phyloP scores from a whole-genome alignment of 495 filamentous ascomycete species.

The Podospora australis region DNA sequence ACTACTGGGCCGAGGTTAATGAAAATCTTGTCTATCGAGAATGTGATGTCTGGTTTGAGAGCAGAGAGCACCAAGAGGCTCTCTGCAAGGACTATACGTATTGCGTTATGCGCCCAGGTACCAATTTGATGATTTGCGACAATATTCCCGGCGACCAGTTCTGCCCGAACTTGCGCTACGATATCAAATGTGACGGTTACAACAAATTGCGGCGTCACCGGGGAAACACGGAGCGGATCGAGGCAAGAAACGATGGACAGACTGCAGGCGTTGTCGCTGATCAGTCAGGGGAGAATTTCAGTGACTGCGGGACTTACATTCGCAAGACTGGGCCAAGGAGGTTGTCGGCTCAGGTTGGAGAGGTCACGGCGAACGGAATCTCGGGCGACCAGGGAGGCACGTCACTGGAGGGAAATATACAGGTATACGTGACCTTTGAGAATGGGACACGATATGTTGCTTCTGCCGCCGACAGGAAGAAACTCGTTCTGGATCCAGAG shows the following conservation, averaged over 20 bases:
- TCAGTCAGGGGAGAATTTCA: no score
- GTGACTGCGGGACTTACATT: no score
- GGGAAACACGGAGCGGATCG: neutral
- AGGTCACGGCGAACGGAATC: no score
- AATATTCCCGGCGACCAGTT: no score
- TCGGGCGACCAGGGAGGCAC: no score
- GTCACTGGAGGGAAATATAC: no score
- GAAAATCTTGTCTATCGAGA: neutral
- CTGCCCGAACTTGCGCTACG: no score
- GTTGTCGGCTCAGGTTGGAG: no score
- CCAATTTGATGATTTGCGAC: neutral
- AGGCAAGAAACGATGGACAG: neutral
- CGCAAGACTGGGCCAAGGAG: no score
- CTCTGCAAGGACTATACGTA: neutral
- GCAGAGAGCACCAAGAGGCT: neutral
- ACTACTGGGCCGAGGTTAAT: neutral
- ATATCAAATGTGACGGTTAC: neutral
- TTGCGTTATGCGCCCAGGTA: neutral
- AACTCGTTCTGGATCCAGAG: neutral
- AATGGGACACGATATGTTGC: no score
- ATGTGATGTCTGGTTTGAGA: neutral
- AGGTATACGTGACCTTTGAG: no score
- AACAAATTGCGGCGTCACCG: neutral
- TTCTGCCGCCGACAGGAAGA: neutral
- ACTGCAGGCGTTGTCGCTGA: neutral